phyloP scores from a whole-genome alignment of 352 stramenopile genomes.

The Globisporangium nagaii region DNA sequence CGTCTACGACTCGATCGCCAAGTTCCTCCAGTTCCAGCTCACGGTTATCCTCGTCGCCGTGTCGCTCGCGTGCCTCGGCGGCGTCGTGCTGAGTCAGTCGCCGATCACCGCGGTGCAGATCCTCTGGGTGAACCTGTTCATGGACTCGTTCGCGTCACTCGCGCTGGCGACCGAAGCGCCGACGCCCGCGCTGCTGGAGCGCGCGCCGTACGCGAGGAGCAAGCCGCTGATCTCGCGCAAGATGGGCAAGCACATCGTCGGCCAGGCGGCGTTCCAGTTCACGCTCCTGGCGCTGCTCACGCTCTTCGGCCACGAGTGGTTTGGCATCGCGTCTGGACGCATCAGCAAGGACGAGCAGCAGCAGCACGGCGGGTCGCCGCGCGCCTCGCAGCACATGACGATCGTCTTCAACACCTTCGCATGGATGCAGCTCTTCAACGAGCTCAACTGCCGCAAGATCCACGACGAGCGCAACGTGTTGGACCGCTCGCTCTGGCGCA shows the following conservation, averaged over 20 bases:
- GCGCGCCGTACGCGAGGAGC: slow-evolving; percentile 67
- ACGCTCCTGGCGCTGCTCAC: slow-evolving; percentile 59
- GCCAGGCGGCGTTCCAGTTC: slow-evolving; percentile 79
- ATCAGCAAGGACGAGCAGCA: not conserved
- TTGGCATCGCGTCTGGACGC: slow-evolving; percentile 11
- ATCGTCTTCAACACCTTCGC: slow-evolving; percentile 98
- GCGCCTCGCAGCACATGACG: slow-evolving; percentile 85
- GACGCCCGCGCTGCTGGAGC: slow-evolving; percentile 55
- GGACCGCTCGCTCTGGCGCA: not conserved
- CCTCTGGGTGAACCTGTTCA: slow-evolving; percentile 93
- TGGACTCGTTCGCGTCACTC: slow-evolving; percentile 89
- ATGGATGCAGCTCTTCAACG: slow-evolving; percentile 94
- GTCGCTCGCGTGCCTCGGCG: slow-evolving; percentile 72
- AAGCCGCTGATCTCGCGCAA: slow-evolving; percentile 72
- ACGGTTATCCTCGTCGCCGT: slow-evolving; percentile 89
- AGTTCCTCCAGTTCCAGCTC: slow-evolving; percentile 93
- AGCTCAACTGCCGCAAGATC: slow-evolving; percentile 81
- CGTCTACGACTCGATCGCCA: slow-evolving; percentile 91
- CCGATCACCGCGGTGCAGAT: slow-evolving; percentile 89
- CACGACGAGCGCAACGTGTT: slow-evolving; percentile 40
- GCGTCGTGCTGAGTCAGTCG: slow-evolving; percentile 49
- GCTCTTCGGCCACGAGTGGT: slow-evolving; percentile 33
- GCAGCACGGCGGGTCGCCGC: not conserved
- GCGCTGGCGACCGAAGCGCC: slow-evolving; percentile 88
- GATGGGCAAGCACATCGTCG: slow-evolving; percentile 88